These are phyloP conservation scores for Verticillium albo-atrum DNA, from an alignment of 2,329 filamentous ascomycete species.

Conservation along the genomic window DNA sequence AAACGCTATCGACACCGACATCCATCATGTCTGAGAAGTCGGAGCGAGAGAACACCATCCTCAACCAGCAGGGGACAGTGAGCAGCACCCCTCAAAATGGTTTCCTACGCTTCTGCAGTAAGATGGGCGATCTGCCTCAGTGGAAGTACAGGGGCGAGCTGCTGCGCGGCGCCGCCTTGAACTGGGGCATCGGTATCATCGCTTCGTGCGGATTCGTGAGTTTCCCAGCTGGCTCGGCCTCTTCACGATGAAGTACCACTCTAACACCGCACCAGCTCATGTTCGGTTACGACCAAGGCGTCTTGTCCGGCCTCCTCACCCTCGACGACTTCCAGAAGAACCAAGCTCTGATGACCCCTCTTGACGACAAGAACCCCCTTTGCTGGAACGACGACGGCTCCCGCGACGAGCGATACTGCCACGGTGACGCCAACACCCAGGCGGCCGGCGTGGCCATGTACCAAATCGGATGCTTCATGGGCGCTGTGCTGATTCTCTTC, in stretches of 20 bases:
- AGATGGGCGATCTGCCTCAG: conserved; percentile 18
- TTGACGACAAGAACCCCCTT: conserved; percentile 16
- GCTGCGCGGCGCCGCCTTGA: conserved; percentile 16
- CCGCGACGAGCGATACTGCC: conserved; percentile 16
- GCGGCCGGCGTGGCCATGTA: conserved; percentile 21
- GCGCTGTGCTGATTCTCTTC: conserved; percentile 21
- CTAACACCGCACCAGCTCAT: not conserved
- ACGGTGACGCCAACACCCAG: conserved; percentile 20
- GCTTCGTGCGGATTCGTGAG: conserved; percentile 19
- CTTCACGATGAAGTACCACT: conserved; percentile 12
- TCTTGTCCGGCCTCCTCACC: conserved; percentile 20
- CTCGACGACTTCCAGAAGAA: conserved; percentile 21
- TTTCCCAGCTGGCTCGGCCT: conserved; percentile 15
- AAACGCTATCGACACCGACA: not conserved
- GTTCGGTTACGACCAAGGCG: conserved; percentile 9
- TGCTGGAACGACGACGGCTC: conserved; percentile 18
- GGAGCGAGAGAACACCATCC: not conserved
- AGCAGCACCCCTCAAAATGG: conserved; percentile 1
- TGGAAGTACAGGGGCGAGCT: conserved; percentile 16
- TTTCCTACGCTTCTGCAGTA: conserved; percentile 11
- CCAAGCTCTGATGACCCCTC: conserved; percentile 19
- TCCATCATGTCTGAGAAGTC: not conserved
- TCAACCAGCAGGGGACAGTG: not conserved
- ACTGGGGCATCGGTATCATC: conserved; percentile 22
- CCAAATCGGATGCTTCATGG: conserved; percentile 22